Conservation (phyloP, 2,329 filamentous ascomycete species). For the Botrytis pseudocinerea region DNA sequence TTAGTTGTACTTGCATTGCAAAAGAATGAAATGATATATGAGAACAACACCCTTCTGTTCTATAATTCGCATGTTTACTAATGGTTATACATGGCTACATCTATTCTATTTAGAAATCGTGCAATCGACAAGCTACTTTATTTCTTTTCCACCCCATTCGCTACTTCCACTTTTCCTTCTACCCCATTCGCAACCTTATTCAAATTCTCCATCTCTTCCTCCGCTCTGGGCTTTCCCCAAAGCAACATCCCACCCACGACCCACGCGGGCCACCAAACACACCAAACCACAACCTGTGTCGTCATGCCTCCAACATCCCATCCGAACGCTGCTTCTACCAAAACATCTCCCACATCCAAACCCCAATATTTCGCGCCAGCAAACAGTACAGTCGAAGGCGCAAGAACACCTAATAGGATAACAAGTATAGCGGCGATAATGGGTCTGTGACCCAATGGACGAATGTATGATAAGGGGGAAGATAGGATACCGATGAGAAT, state of each 20-base stretch:
- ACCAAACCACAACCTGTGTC: constrained; percentile 87
- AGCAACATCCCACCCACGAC: constrained; percentile 61
- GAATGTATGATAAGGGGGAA: constrained; percentile 75
- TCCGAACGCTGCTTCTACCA: constrained; percentile 76
- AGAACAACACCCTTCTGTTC: constrained; percentile 7
- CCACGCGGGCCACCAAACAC: constrained; percentile 96
- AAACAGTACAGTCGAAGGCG: constrained; percentile 59
- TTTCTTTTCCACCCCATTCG: background rate
- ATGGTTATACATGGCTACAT: background rate
- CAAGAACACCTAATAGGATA: constrained; percentile 57
- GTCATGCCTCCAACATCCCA: constrained; percentile 91
- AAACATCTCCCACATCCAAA: constrained; percentile 54
- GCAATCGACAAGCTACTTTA: background rate
- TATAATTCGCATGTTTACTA: background rate
- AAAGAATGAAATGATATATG: constrained; percentile 21
- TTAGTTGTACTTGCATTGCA: background rate
- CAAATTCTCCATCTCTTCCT: background rate
- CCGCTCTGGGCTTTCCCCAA: constrained; percentile 44
- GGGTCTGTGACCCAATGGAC: constrained; percentile 47
- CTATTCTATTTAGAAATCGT: background rate
- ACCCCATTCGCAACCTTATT: background rate
- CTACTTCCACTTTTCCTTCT: background rate
- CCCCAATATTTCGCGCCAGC: constrained; percentile 50
- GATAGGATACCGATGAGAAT: constrained; percentile 81
- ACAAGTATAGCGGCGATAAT: constrained; percentile 47